Percentiles rank a stretch among this genome's conserved stretches.
These are phyloP conservation scores for Torrubiellomyces zombiae DNA, from an alignment of 2,329 filamentous ascomycete genomes.

Conservation along the genomic window DNA sequence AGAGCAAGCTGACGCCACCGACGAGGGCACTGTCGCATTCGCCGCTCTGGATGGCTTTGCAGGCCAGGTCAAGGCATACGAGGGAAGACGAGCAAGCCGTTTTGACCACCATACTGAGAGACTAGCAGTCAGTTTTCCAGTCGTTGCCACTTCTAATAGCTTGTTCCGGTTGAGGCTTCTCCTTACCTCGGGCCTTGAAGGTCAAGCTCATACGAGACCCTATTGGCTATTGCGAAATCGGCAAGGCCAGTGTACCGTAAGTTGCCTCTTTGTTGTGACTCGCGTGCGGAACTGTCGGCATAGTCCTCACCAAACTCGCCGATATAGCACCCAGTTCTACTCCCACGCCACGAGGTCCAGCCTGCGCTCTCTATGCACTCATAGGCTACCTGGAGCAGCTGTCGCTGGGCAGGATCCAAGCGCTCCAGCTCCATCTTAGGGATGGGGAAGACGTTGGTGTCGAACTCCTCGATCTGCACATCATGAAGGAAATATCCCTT, in stretches of 20 bases:
- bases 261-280: constrained; percentile 6
- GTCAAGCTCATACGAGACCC: constrained; percentile 16
- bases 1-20: constrained; percentile 7
- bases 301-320: constrained; percentile 16
- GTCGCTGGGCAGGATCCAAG: constrained; percentile 15
- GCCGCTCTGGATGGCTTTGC: constrained; percentile 8
- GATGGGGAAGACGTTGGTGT: constrained; percentile 16
- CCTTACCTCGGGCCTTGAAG: constrained; percentile 17
- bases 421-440: constrained; percentile 10
- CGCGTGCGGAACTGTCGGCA: constrained; percentile 6
- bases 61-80: constrained; percentile 12
- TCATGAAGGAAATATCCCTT: constrained; percentile 14
- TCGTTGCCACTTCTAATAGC: too few relatives aligned
- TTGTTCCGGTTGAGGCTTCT: too few relatives aligned
- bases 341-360: constrained; percentile 9
- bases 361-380: constrained; percentile 13
- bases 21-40: constrained; percentile 10
- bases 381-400: constrained; percentile 12
- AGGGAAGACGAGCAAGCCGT: constrained; percentile 18
- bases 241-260: constrained; percentile 9
- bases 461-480: constrained; percentile 10
- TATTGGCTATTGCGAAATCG: constrained; percentile 14
- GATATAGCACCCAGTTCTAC: constrained; percentile 12
- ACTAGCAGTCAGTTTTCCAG: too few relatives aligned
- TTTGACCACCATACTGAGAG: constrained; percentile 13